Evolutionary conservation across 2,329 filamentous ascomycete species (phyloP).

Genomic region (Fusarium ramigenum): DNA sequence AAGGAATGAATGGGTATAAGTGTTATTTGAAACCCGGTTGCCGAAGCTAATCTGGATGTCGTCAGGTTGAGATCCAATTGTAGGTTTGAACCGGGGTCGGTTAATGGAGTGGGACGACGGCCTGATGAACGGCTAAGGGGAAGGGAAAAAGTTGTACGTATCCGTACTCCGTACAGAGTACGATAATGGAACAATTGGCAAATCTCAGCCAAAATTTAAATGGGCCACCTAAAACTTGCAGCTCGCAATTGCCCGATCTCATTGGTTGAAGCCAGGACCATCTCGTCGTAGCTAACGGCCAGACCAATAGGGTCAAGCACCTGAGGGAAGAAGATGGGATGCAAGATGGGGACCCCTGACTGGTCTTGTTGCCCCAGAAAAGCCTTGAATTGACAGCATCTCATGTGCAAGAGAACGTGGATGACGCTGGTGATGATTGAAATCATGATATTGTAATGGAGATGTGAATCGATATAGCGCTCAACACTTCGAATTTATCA

Average conservation of each 20-base stretch:
- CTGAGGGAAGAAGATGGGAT: slow-evolving; percentile 2
- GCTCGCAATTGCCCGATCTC: slow-evolving; percentile 3
- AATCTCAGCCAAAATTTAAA: slow-evolving; percentile 5
- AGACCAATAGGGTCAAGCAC: slow-evolving; percentile 8
- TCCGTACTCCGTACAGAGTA: too few species aligned
- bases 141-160: slow-evolving; percentile 7
- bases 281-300: background rate
- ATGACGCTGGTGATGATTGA: background rate
- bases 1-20: background rate
- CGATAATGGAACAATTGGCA: slow-evolving; percentile 12
- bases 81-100: slow-evolving; percentile 1
- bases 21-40: background rate
- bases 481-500: background rate
- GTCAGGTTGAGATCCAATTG: background rate
- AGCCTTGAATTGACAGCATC: slow-evolving; percentile 4
- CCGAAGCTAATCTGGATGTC: background rate
- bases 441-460: background rate
- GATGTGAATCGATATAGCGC: background rate
- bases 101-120: background rate
- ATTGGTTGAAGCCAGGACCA: slow-evolving; percentile 12
- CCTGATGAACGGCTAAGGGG: background rate
- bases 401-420: background rate
- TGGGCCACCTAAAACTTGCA: background rate
- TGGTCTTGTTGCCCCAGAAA: slow-evolving; percentile 19
- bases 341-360: slow-evolving; percentile 20